These are phyloP conservation scores for Paracamarosporium sp. DNA, from an alignment of 2,329 filamentous ascomycete species.

Conservation along the genomic window DNA sequence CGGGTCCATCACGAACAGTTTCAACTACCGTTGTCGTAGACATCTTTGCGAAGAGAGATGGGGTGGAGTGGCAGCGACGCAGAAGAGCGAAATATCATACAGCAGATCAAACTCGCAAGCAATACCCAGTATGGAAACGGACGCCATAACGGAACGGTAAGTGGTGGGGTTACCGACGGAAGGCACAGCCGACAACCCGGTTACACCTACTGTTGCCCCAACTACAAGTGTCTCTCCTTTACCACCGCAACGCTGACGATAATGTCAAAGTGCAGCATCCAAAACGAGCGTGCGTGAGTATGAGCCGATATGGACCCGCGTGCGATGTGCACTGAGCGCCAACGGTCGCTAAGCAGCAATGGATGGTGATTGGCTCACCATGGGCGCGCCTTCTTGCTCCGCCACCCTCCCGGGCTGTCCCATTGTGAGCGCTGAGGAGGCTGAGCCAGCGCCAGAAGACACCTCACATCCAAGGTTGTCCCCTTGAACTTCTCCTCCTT, in stretches of 20 bases:
- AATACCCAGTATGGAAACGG: background rate
- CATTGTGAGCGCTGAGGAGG: constrained; percentile 10
- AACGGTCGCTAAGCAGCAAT: constrained; percentile 1
- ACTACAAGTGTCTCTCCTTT: background rate
- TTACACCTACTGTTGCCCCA: background rate
- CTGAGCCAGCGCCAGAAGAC: constrained; percentile 17
- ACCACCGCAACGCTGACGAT: background rate
- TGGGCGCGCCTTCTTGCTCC: constrained; percentile 8
- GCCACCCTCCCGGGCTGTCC: constrained; percentile 12
- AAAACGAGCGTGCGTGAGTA: no score
- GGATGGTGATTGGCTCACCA: constrained; percentile 10
- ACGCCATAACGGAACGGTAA: no score
- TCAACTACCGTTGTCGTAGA: constrained; percentile 3
- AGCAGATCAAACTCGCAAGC: constrained; percentile 4
- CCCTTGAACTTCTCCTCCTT: background rate
- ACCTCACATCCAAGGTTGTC: constrained; percentile 4
- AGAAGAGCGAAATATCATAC: background rate
- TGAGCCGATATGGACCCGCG: no score
- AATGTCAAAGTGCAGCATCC: no score
- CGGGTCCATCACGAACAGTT: background rate
- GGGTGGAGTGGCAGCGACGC: background rate
- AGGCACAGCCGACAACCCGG: constrained; percentile 6
- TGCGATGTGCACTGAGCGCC: background rate
- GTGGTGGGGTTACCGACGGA: background rate
- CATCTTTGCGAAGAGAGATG: background rate